phyloP scores from a whole-genome alignment of 306 rosid genomes.

The Ceratonia siliqua region DNA sequence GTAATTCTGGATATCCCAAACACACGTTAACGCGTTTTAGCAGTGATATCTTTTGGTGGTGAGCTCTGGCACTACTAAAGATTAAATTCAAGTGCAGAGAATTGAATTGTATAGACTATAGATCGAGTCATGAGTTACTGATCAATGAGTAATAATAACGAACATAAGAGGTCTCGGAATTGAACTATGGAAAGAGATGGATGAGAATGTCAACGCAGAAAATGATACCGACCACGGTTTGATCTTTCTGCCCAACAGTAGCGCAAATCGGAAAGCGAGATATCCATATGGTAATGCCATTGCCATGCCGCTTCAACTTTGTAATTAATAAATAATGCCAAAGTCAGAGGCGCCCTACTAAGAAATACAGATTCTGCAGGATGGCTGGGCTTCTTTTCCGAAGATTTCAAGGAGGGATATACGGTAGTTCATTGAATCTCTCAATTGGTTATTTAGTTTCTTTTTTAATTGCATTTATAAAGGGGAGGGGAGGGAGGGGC shows the following conservation, averaged over 20 bases:
- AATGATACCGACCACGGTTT: neutral
- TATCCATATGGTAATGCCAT: neutral
- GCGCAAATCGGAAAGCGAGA: neutral
- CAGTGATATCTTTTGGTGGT: too few relatives aligned
- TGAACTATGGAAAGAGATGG: neutral
- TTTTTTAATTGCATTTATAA: neutral
- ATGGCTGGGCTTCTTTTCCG: conserved; percentile 18
- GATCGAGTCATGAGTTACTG: too few relatives aligned
- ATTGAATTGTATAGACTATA: too few relatives aligned
- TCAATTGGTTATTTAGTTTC: neutral
- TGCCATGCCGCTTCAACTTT: neutral
- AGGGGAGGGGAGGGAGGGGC: neutral
- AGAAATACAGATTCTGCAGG: neutral
- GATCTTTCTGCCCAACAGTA: neutral
- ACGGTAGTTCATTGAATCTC: neutral
- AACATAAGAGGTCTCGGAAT: neutral
- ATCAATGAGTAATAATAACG: neutral
- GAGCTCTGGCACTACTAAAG: too few relatives aligned
- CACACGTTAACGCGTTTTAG: too few relatives aligned
- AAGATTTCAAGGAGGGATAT: neutral
- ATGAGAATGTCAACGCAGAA: neutral
- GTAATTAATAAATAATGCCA: too few relatives aligned
- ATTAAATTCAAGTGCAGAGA: too few relatives aligned
- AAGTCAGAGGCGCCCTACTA: too few relatives aligned
- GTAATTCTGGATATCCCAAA: too few relatives aligned